Conservation (phyloP, 2,329 filamentous ascomycete genomes). For the Penicillium psychrosexuale region DNA sequence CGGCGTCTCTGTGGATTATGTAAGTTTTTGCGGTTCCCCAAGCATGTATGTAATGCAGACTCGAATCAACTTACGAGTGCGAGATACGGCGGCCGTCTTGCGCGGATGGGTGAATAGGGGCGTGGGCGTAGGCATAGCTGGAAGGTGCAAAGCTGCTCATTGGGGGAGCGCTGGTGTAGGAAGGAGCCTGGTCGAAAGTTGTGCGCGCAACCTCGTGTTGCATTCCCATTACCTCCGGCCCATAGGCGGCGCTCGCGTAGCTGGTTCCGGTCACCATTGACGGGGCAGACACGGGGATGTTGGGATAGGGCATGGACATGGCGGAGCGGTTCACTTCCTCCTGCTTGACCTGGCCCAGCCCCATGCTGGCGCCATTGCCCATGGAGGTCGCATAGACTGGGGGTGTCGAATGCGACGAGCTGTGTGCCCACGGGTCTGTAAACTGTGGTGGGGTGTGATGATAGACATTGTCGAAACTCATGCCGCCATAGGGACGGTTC, state of each 20-base stretch:
- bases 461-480: conserved; percentile 79
- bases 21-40: conserved; percentile 13
- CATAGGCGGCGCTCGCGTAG: conserved; percentile 61
- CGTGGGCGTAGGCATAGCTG: conserved; percentile 77
- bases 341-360: conserved; percentile 56
- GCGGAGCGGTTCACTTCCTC: conserved; percentile 55
- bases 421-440: conserved; percentile 77
- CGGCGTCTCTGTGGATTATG: conserved; percentile 29
- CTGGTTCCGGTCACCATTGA: conserved; percentile 68
- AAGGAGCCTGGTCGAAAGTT: conserved; percentile 67
- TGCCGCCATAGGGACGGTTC: conserved; percentile 73
- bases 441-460: conserved; percentile 66
- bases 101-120: conserved; percentile 56
- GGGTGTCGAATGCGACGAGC: conserved; percentile 60
- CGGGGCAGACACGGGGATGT: conserved; percentile 68
- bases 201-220: conserved; percentile 76
- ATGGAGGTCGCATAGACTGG: conserved; percentile 59
- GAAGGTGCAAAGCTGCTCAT: conserved; percentile 66
- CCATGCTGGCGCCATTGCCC: conserved; percentile 55
- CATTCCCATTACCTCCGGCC: conserved; percentile 65
- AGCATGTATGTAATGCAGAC: neutral
- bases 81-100: conserved; percentile 68
- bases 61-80: conserved; percentile 68
- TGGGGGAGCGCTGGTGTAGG: conserved; percentile 65
- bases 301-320: conserved; percentile 67